Conservation (phyloP, 371 early-diverging fungal species). For the Actinomortierella wolfii region DNA sequence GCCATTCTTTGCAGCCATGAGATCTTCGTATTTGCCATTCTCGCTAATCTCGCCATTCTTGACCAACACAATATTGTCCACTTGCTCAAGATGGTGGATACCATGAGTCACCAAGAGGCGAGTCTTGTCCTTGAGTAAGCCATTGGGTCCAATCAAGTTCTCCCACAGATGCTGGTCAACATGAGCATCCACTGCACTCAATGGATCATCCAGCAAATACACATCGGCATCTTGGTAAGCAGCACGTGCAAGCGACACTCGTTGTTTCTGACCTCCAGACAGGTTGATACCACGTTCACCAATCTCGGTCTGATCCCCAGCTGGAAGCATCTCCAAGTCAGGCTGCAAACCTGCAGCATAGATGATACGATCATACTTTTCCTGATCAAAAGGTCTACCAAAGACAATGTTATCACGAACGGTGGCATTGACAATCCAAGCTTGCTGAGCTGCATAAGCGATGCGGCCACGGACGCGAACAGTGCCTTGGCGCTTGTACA, state of each 20-base stretch:
- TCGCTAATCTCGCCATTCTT: slow-evolving; percentile 73
- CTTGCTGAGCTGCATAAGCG: slow-evolving; percentile 64
- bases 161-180: slow-evolving; percentile 85
- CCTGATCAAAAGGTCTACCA: slow-evolving; percentile 55
- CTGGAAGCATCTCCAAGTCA: slow-evolving; percentile 68
- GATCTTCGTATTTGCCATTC: slow-evolving; percentile 64
- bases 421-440: slow-evolving; percentile 71
- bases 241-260: slow-evolving; percentile 56
- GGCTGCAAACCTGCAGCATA: slow-evolving; percentile 52
- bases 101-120: slow-evolving; percentile 89
- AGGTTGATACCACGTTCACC: slow-evolving; percentile 58
- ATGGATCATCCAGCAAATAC: slow-evolving; percentile 80
- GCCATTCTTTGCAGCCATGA: slow-evolving; percentile 64
- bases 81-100: slow-evolving; percentile 72
- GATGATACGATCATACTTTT: slow-evolving; percentile 53
- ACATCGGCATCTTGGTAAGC: slow-evolving; percentile 87
- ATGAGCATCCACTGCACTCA: slow-evolving; percentile 90
- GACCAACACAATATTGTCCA: slow-evolving; percentile 71
- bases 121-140: slow-evolving; percentile 76
- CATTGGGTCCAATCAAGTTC: slow-evolving; percentile 75
- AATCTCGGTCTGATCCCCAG: slow-evolving; percentile 64
- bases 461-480: slow-evolving; percentile 40
- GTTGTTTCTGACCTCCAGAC: slow-evolving; percentile 58
- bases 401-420: slow-evolving; percentile 71
- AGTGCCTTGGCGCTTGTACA: slow-evolving; percentile 33